Evolutionary conservation across 129 eudicot genomes (phyloP).

Genomic region (Calendula officinalis): DNA sequence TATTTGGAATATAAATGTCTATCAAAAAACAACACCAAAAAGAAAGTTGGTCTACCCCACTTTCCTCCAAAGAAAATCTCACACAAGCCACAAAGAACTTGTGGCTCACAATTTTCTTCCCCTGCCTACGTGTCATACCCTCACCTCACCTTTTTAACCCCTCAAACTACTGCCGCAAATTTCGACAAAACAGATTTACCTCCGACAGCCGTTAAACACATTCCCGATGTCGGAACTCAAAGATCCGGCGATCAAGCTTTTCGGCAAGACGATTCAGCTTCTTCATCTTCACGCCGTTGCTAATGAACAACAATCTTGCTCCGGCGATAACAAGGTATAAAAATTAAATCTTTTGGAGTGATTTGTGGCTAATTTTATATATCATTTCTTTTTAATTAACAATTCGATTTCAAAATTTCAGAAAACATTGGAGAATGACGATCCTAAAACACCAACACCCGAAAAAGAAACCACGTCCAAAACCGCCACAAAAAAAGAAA

Average conservation of each 20-base stretch:
- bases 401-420: conserved; percentile 16
- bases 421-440: conserved; percentile 37
- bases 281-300: conserved; percentile 8
- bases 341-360: background rate
- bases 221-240: conserved; percentile 34
- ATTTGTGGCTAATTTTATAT: background rate
- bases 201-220: conserved; percentile 3
- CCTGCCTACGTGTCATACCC: conserved; percentile 36
- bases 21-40: conserved; percentile 20
- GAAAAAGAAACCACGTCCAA: conserved; percentile 42
- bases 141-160: conserved; percentile 30
- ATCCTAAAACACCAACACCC: conserved; percentile 37
- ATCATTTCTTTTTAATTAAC: conserved; percentile 7
- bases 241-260: conserved; percentile 52
- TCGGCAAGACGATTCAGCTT: conserved; percentile 52
- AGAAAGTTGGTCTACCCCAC: conserved; percentile 30
- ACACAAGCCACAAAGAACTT: conserved; percentile 33
- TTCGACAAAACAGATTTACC: conserved; percentile 6
- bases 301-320: conserved; percentile 9
- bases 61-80: conserved; percentile 31
- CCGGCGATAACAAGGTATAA: conserved; percentile 30
- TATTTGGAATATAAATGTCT: conserved; percentile 13
- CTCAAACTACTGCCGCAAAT: conserved; percentile 23
- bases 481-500: conserved; percentile 26
- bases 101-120: conserved; percentile 34